phyloP scores from a whole-genome alignment of 2,329 filamentous ascomycete species.

The Trichoderma brevicompactum region DNA sequence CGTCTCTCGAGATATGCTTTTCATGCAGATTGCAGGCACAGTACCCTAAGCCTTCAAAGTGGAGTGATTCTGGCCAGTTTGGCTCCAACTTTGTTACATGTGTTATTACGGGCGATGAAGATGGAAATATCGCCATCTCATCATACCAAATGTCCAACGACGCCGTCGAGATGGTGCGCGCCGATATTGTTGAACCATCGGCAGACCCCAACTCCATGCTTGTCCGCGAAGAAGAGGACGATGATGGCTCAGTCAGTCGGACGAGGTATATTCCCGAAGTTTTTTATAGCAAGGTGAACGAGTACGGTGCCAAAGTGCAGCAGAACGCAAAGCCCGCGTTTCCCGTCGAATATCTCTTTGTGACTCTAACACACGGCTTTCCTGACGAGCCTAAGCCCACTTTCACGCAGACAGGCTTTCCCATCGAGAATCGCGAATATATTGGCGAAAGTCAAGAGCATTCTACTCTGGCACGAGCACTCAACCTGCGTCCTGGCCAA shows the following conservation, averaged over 20 bases:
- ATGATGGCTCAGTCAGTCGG: conserved; percentile 68
- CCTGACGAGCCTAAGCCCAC: conserved; percentile 77
- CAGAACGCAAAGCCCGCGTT: conserved; percentile 97
- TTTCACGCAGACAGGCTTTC: conserved; percentile 76
- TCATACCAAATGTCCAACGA: conserved; percentile 95
- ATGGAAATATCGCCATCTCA: conserved; percentile 84
- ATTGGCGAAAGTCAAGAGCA: conserved; percentile 87
- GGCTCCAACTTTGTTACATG: conserved; percentile 98
- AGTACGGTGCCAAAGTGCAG: conserved; percentile 94
- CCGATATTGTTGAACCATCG: conserved; percentile 92
- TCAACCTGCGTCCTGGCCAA: conserved; percentile 65
- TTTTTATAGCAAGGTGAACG: conserved; percentile 93
- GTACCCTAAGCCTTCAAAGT: conserved; percentile 89
- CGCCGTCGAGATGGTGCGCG: conserved; percentile 94
- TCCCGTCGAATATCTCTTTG: conserved; percentile 93
- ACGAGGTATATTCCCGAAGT: conserved; percentile 95
- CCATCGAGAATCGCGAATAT: conserved; percentile 87
- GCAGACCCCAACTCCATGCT: conserved; percentile 93
- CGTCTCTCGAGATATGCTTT: conserved; percentile 89
- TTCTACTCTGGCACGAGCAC: conserved; percentile 66
- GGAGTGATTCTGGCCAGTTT: conserved; percentile 93
- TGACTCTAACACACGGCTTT: conserved; percentile 96
- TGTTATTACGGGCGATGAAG: conserved; percentile 88
- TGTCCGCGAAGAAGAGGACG: conserved; percentile 88
- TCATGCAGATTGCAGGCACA: conserved; percentile 85